Percentiles rank a stretch among this genome's conserved stretches.
phyloP scores from a whole-genome alignment of 768 basidiomycete genomes.

The Rhodotorula babjevae region DNA sequence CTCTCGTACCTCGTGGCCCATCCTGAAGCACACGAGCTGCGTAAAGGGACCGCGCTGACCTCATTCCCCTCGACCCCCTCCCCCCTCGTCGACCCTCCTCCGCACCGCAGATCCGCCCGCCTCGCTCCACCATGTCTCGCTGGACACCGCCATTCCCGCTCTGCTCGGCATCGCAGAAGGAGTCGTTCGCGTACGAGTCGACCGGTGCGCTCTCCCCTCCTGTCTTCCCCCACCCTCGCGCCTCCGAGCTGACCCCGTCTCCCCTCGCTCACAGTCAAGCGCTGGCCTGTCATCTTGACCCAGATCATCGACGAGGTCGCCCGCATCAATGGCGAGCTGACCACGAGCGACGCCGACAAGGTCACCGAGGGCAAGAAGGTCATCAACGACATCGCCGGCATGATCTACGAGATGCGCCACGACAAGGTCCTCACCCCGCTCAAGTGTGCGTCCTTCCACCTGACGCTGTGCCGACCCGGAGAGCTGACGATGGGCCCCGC shows the following conservation, averaged over 20 bases:
- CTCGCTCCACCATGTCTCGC: constrained; percentile 8
- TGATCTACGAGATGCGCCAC: constrained; percentile 85
- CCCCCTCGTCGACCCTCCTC: no score
- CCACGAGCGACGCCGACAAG: constrained; percentile 45
- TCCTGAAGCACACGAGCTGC: no score
- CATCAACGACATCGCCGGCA: constrained; percentile 64
- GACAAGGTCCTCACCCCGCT: constrained; percentile 52
- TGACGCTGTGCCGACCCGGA: not conserved
- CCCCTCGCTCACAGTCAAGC: constrained; percentile 44
- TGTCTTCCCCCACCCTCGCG: no score
- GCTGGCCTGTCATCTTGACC: constrained; percentile 74
- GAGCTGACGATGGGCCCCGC: not conserved
- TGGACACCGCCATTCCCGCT: constrained; percentile 27
- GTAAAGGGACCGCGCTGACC: no score
- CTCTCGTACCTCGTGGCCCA: no score
- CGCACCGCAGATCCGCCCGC: no score
- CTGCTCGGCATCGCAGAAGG: constrained; percentile 21
- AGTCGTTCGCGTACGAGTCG: constrained; percentile 57
- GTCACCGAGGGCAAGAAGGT: constrained; percentile 72
- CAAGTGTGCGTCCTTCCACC: constrained; percentile 56
- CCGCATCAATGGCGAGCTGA: constrained; percentile 58
- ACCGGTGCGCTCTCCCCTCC: constrained; percentile 50
- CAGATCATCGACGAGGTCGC: constrained; percentile 70
- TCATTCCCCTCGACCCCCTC: no score
- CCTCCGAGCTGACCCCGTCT: not conserved